Percentiles rank a stretch among this genome's conserved stretches.
Conservation (phyloP, 352 stramenopile genomes). For the Globisporangium takayamanum region DNA sequence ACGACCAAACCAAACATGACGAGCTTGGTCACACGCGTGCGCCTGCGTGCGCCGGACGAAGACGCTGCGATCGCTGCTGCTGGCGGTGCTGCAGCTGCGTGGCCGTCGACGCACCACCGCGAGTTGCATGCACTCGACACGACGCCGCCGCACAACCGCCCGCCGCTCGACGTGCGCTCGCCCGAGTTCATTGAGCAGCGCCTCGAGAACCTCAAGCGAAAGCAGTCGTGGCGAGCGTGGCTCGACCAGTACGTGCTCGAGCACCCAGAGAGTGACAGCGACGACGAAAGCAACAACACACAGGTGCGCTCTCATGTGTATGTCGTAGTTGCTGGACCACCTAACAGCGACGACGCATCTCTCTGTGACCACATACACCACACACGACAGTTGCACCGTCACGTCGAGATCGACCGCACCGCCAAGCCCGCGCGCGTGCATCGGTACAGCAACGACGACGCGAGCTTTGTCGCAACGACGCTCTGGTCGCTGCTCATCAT, state of each 20-base stretch:
- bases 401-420: constrained; percentile 12
- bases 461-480: constrained; percentile 43
- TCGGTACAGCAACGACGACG: background rate
- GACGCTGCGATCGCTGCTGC: constrained; percentile 6
- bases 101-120: constrained; percentile 17
- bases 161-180: constrained; percentile 60
- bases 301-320: constrained; percentile 1
- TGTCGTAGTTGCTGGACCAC: too few relatives aligned
- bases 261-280: constrained; percentile 32
- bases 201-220: constrained; percentile 82
- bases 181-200: constrained; percentile 82
- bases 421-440: background rate
- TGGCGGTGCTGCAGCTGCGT: constrained; percentile 1
- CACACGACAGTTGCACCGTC: background rate
- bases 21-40: constrained; percentile 42
- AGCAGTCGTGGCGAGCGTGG: constrained; percentile 46
- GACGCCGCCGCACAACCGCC: constrained; percentile 20
- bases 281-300: constrained; percentile 13
- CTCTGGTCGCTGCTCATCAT: constrained; percentile 51
- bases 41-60: constrained; percentile 60
- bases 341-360: too few relatives aligned
- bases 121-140: constrained; percentile 12
- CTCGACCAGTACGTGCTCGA: constrained; percentile 71
- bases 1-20: background rate
- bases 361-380: background rate